Evolutionary conservation across 2,329 filamentous ascomycete genomes (phyloP), one percentile per base, ranked within the genome.

Genomic region (Thelonectria rubi): DNA sequence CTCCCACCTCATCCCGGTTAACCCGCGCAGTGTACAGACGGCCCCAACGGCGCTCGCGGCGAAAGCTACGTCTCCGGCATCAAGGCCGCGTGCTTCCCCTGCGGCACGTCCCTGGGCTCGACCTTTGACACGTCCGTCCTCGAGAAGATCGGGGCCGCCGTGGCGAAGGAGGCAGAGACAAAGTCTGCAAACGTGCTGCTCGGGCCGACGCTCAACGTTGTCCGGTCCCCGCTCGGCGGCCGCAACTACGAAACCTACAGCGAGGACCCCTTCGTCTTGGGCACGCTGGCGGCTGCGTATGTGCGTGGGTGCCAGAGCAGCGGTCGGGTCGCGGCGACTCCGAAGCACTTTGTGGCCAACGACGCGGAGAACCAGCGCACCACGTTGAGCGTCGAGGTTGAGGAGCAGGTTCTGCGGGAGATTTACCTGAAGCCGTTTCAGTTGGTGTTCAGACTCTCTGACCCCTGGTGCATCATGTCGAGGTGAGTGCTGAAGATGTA

Each of bases 111-210:
- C 39, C 58, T 90, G 53, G 87, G 85, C 8, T 84, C 87, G 15
- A 88, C 87, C 14, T 90, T 86, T 81, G 85, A 90, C 67, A 67
- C 78, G 2, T 81, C 85, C 5, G 74, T 88, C 20, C 79, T 88
- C 42, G 74, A 82, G 45, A 75, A 83, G 55, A 80, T 87, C 18
- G 88, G 87, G n/a, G 75, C 79, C n/a, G 76, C 86, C 18, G 81
- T 90, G 66, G 86, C 82, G 17, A 80, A 85, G 21, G 88, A 77
- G 51, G 63, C 72, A 2, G 65, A 68, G 21, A 69, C 60, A 58
- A 93, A 93, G 76, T 89, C 89, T 54, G 83, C 90, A 10, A 88
- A 91, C 69, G 83, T 91, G 14, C 85, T 90, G 65, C 81, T 93
- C 12, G 91, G 88, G 3, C 91, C 91, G 0, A 84, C 81, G 0